These are phyloP conservation scores for Daldinia sp. DNA, from an alignment of 2,329 filamentous ascomycete genomes.

Conservation along the genomic window DNA sequence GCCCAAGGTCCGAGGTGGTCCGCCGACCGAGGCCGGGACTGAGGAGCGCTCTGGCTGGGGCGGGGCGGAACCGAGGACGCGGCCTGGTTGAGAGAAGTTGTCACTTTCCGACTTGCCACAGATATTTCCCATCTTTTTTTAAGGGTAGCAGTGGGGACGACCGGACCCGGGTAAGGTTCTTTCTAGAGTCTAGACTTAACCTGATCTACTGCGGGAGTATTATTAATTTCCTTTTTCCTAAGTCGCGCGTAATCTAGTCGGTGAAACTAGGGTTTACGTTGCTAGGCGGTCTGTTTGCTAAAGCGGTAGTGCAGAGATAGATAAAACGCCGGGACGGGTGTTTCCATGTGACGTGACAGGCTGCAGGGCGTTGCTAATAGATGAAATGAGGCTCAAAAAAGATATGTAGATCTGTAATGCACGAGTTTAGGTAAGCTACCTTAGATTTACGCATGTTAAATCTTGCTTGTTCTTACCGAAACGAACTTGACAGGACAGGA, in stretches of 20 bases:
- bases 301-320: background rate
- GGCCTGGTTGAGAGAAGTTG: constrained; percentile 78
- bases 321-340: constrained; percentile 4
- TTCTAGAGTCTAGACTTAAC: constrained; percentile 9
- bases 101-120: constrained; percentile 80
- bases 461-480: constrained; percentile 23
- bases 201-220: background rate
- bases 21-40: constrained; percentile 65
- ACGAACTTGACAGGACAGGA: constrained; percentile 22
- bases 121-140: constrained; percentile 79
- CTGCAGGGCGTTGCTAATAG: constrained; percentile 16
- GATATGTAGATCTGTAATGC: constrained; percentile 19
- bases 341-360: constrained; percentile 22
- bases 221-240: no score
- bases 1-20: constrained; percentile 74
- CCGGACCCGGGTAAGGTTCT: background rate
- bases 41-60: constrained; percentile 63
- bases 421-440: constrained; percentile 18
- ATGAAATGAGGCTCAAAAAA: constrained; percentile 35
- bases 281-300: constrained; percentile 9
- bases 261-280: constrained; percentile 4
- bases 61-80: constrained; percentile 72
- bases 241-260: background rate
- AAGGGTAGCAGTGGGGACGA: background rate
- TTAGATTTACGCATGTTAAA: background rate